Base-by-base conservation (phyloP, 225 moss, liverwort and hornwort species). In the Bryoerythrophyllum caledonicum region DNA sequence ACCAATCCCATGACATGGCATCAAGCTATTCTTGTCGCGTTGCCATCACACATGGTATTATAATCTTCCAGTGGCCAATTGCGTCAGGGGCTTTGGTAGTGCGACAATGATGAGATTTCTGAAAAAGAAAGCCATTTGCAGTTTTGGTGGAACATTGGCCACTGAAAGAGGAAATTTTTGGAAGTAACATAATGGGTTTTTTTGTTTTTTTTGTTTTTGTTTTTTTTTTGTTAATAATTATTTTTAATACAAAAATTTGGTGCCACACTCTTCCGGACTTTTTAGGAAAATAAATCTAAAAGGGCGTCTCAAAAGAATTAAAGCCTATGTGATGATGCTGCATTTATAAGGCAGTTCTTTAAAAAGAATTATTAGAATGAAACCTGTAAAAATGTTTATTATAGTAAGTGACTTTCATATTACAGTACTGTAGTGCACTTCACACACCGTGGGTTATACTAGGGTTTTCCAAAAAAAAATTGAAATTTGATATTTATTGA, bases 11-110 rank as follows among this genome's bases (percentile, higher is more conserved):
- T 1, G 21, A 11, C 4, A 62, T 41, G 70, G 40, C 21, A 77
- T 77, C 70, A 3, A 9, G 27, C 53, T 16, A 2, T 11, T 61
- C 40, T 62, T 41, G 60, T 60, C 60, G 51, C 37, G 49, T 68
- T 61, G 60, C 68, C 20, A 68, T 38, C 57, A 23, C 75, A 46
- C 65, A 66, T 30, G 24, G 17, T 62, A 24, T 61, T 34, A 5
- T 10, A 62, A 10, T 2, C 3, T 23, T n/a, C 16, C 53, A 0
- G 17, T 34, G 60, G 70, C 76, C 76, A 77, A 77, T 77, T 54
- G 49, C 49, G 25, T 3, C 4, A 4, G 28, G 2, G 1, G 28
- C 51, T 70, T 70, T 77, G 59, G 11, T 75, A 34, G 17, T 13
- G 48, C 6, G 3, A 2, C 25, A 60, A 60, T 76, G 68, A 60